Evolutionary conservation across 306 rosid genomes (phyloP), one percentile per base, ranked within the genome.

Genomic region (Quercus alba): DNA sequence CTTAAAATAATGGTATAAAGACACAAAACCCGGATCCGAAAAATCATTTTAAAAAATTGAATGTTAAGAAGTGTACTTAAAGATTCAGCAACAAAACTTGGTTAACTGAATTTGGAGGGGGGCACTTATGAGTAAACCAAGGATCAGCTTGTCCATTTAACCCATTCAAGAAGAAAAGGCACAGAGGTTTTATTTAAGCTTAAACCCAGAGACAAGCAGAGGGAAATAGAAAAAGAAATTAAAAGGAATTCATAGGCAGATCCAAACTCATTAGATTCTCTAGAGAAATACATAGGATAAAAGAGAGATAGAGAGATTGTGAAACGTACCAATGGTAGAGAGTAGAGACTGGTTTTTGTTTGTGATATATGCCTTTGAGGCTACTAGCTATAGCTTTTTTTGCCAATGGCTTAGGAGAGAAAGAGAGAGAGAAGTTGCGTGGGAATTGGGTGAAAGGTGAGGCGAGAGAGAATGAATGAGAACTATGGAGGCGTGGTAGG

Each of bases 401-500:
- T 52, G 57, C 68, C 70, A 77, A 82, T 28, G 86, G 84, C 73
- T 41, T 52, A 56, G 7, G 20, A 76, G 75, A 13, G 30, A 59
- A 13, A 76, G 77, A 68, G n/a, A 1, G 33, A 5, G 54, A 25
- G 41, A 12, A 9, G 21, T 61, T 17, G 5, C 5, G 2, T 12
- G 46, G 19, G 38, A 5, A 8, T 7, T 7, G 35, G 33, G 17
- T 67, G 80, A 56, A 73, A 62, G 75, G 75, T 7, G 11, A 38
- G 11, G 11, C 3, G 3, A 38, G 1, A 38, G 46, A 7, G 10
- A 38, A 38, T 38, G 11, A 38, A 8, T 38, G 11, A 38, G 3
- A 7, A 6, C 10, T 7, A 44, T 33, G 75, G 72, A 28, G 62
- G 38, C 0, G 51, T 23, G 25, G 25, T 3, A 0, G 17, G n/a